Conservation (phyloP, 305 asterid species). For the Withania somnifera region DNA sequence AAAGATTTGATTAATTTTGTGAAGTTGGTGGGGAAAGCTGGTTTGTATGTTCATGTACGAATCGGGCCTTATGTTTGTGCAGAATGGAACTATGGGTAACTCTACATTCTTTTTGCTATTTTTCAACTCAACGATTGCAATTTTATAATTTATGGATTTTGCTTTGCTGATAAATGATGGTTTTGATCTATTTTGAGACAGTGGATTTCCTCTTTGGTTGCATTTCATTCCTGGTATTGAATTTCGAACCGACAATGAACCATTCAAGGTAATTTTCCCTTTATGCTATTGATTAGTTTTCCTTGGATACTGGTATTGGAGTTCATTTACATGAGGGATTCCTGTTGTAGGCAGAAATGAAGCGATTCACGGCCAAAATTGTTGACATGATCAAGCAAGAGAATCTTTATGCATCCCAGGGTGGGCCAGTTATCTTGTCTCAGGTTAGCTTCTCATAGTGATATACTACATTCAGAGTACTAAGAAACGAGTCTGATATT, state of each 20-base stretch:
- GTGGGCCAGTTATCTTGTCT: constrained; percentile 88
- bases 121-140: neutral
- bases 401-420: constrained; percentile 78
- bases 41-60: constrained; percentile 63
- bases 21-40: constrained; percentile 74
- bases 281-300: neutral
- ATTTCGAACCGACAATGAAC: constrained; percentile 79
- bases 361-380: constrained; percentile 76
- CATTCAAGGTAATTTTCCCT: constrained; percentile 54
- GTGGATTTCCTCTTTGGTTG: constrained; percentile 96
- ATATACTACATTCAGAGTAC: neutral
- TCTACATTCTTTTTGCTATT: neutral
- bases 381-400: constrained; percentile 90
- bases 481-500: neutral
- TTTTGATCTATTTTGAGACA: constrained; percentile 22
- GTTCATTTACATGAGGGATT: neutral
- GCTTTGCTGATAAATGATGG: neutral
- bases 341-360: constrained; percentile 75
- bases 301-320: neutral
- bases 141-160: neutral
- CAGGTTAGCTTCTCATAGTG: constrained; percentile 40
- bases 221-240: constrained; percentile 73
- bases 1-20: constrained; percentile 81
- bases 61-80: constrained; percentile 97
- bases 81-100: constrained; percentile 96